Conservation (phyloP, 129 eudicot species). For the Pseudognaphalium luteoalbum region DNA sequence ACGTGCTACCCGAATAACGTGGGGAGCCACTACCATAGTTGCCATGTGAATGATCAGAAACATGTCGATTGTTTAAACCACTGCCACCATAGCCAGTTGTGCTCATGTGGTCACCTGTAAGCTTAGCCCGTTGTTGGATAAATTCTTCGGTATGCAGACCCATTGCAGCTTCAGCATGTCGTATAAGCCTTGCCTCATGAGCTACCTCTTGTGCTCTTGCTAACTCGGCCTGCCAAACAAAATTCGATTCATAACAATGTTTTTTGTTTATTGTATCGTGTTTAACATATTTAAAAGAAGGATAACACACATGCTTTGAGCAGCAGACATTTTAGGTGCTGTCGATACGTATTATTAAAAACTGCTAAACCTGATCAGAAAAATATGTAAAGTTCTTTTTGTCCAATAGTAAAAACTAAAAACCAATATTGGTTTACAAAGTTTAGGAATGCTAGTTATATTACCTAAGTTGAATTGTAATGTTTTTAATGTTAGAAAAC, state of each 20-base stretch:
- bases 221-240: slow-evolving; percentile 30
- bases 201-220: slow-evolving; percentile 37
- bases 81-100: slow-evolving; percentile 38
- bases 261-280: not conserved
- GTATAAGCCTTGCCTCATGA: slow-evolving; percentile 36
- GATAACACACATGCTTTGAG: not conserved
- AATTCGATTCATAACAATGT: not conserved
- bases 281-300: too few species aligned
- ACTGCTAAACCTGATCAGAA: not conserved
- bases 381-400: not conserved
- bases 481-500: not conserved
- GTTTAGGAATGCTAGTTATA: not conserved
- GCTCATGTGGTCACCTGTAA: slow-evolving; percentile 37
- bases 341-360: too few species aligned
- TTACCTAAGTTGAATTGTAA: not conserved
- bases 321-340: too few species aligned
- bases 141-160: slow-evolving; percentile 35
- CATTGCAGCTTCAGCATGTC: slow-evolving; percentile 41
- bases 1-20: slow-evolving; percentile 18
- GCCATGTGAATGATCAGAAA: slow-evolving; percentile 20
- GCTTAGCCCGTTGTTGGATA: slow-evolving; percentile 32
- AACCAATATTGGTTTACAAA: not conserved
- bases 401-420: not conserved
- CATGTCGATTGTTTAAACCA: slow-evolving; percentile 40
- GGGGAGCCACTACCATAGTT: slow-evolving; percentile 25